Evolutionary conservation across 352 stramenopile genomes (phyloP), one percentile per base, ranked within the genome.

Genomic region (Globisporangium polare): DNA sequence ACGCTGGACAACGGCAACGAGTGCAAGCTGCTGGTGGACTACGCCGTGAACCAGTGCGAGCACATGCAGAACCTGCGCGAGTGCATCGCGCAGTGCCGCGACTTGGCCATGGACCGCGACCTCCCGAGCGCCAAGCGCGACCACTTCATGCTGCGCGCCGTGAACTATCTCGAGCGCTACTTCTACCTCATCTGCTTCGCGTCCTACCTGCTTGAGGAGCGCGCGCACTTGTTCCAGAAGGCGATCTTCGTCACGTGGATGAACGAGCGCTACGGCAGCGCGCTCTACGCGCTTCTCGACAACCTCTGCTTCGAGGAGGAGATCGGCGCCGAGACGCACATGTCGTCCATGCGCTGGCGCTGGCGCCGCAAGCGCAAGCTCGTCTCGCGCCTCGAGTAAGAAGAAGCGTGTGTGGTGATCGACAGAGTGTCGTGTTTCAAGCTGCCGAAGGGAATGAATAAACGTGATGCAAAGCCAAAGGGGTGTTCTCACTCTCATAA

Each of bases 181-280:
- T 95, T 95, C 52, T 94, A 96, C 63, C 77, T 96, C 24, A 76
- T 96, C 45, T 94, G 85, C 70, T 96, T 96, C 29, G 86, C 85
- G 15, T 90, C 87, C 57, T 96, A 95, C 50, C 53, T 95, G 31
- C 67, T 94, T 1, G 86, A 95, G 35, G 77, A 95, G 56, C 74
- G 78, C 24, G 52, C 37, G 2, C 53, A 76, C 22, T 68, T 74
- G 15, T 95, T 93, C 60, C 65, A 78, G 13, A 70, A 63, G 20
- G 74, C 50, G 41, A 68, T 90, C 9, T 94, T 95, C 65, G 83
- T 92, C 26, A 74, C 67, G 46, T 95, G 86, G 86, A 95, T 95
- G 86, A 91, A 85, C 57, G 69, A 83, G 24, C 74, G 83, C 12
- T 95, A 95, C 62, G 80, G 80, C 29, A 92, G 84, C 24, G 78